These are phyloP conservation scores for Neurospora africana DNA, from an alignment of 495 filamentous ascomycete genomes.

Conservation along the genomic window DNA sequence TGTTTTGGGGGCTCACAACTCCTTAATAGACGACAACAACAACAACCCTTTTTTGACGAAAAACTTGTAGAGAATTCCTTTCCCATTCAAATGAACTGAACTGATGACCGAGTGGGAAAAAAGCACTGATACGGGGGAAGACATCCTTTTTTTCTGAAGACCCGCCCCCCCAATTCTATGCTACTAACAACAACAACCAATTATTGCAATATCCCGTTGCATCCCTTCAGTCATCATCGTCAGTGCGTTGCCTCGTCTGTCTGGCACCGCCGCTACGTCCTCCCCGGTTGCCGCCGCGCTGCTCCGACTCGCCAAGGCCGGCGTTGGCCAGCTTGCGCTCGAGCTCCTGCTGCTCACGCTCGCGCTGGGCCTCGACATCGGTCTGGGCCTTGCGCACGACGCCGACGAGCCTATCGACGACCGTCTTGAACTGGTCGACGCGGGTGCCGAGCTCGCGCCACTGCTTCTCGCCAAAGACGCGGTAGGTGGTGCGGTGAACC, in stretches of 20 bases:
- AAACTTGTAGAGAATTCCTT: not conserved
- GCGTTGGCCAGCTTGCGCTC: constrained; percentile 44
- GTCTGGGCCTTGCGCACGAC: constrained; percentile 71
- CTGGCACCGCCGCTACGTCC: not conserved
- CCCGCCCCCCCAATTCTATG: not conserved
- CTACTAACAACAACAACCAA: not conserved
- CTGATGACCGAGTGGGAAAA: not conserved
- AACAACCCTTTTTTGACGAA: not conserved
- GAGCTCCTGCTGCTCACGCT: constrained; percentile 47
- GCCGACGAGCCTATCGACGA: constrained; percentile 60
- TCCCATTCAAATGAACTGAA: not conserved
- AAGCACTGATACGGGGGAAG: not conserved
- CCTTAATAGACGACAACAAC: not conserved
- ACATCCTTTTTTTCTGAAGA: not conserved
- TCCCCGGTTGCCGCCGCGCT: constrained; percentile 11
- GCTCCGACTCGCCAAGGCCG: constrained; percentile 22
- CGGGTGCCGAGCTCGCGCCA: constrained; percentile 88
- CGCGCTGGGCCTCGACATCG: constrained; percentile 47
- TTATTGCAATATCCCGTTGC: not conserved
- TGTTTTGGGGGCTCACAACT: not conserved
- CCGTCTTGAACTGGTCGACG: constrained; percentile 79
- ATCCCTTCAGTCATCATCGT: constrained; percentile 35
- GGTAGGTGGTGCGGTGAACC: constrained; percentile 86
- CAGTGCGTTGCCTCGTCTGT: constrained; percentile 29
- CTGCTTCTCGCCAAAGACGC: constrained; percentile 95